Evolutionary conservation across 441 rosid species (phyloP), one percentile per base, ranked within the genome.

Genomic region (Corymbia calophylla): DNA sequence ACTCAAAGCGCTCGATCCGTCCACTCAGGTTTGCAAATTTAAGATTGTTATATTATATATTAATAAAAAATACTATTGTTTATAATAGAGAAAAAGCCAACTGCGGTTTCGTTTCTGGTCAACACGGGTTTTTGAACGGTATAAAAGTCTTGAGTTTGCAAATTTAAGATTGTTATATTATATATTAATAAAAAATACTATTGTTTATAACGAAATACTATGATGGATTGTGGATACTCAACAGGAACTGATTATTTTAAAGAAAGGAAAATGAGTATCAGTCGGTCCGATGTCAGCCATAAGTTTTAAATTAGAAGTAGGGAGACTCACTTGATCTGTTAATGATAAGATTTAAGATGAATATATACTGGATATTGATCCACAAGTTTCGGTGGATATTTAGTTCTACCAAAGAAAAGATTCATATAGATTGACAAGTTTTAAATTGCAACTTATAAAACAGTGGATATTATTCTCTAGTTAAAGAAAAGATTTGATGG

Each of bases 381-480:
- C 39, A 31, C 21, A 31, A 31, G 11, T 64, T 31, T 17, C 1
- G 1, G 3, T 66, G 77, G 77, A 68, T 68, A 18, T 68, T 18
- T 39, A 4, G 7, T 32, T 68, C 80, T 35, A 68, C 80, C 25
- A 32, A 68, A 68, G 12, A 68, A 32, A 68, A 68, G 4, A 68
- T 68, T 68, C n/a, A 68, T 31, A 5, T 17, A 68, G 25, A 68
- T 0, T 1, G 0, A 68, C 9, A 17, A 0, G 2, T 17, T 68
- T 68, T 66, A 68, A 35, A 32, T 32, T 17, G 6, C 23, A 68
- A 32, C 23, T 8, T 32, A 31, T 0, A 32, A 68, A 19, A 18
- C 15, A 32, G 7, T 68, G 13, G 39, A 16, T 66, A 31, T n/a
- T 64, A 29, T 13, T n/a, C 18, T n/a, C 0, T 4, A 5, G 3